A percentile compares a stretch with the other conserved stretches of the same genome.
Conservation (phyloP, 352 stramenopile genomes). For the Globisporangium irregulare region DNA sequence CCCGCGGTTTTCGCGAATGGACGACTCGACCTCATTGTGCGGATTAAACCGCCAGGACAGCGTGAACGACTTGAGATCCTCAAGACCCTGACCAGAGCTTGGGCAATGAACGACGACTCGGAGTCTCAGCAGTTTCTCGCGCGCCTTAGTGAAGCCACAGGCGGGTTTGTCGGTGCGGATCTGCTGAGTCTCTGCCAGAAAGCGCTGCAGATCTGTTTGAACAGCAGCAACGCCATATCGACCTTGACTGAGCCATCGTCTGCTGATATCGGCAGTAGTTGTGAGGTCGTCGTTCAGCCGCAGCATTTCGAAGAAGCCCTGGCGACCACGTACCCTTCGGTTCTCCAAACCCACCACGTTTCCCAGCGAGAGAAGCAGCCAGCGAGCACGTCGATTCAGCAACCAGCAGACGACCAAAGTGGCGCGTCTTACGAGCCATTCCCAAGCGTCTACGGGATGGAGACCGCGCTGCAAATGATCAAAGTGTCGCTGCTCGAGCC, state of each 20-base stretch:
- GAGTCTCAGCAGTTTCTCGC: slow-evolving; percentile 68
- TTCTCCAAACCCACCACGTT: slow-evolving; percentile 94
- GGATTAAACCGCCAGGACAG: slow-evolving; percentile 93
- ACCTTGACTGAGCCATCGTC: background rate
- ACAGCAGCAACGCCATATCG: slow-evolving; percentile 10
- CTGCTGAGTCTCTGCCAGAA: slow-evolving; percentile 77
- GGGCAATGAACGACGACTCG: slow-evolving; percentile 40
- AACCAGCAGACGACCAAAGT: slow-evolving; percentile 5
- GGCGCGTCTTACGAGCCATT: slow-evolving; percentile 24
- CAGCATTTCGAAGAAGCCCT: slow-evolving; percentile 87
- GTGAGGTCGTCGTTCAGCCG: slow-evolving; percentile 13
- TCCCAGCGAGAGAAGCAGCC: slow-evolving; percentile 58
- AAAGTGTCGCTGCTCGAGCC: slow-evolving; percentile 97
- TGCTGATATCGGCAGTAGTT: background rate
- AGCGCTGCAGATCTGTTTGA: slow-evolving; percentile 59
- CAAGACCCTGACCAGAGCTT: slow-evolving; percentile 85
- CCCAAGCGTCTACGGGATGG: slow-evolving; percentile 94
- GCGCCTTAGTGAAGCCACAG: slow-evolving; percentile 92
- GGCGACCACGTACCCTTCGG: slow-evolving; percentile 91
- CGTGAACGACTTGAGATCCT: slow-evolving; percentile 91
- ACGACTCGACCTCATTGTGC: slow-evolving; percentile 94
- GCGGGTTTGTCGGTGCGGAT: slow-evolving; percentile 93
- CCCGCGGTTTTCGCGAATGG: slow-evolving; percentile 93
- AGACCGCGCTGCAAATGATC: slow-evolving; percentile 95
- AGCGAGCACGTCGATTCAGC: slow-evolving; percentile 29